These are phyloP conservation scores for Ceratocystis huliohia DNA, from an alignment of 2,329 filamentous ascomycete genomes.

Conservation along the genomic window DNA sequence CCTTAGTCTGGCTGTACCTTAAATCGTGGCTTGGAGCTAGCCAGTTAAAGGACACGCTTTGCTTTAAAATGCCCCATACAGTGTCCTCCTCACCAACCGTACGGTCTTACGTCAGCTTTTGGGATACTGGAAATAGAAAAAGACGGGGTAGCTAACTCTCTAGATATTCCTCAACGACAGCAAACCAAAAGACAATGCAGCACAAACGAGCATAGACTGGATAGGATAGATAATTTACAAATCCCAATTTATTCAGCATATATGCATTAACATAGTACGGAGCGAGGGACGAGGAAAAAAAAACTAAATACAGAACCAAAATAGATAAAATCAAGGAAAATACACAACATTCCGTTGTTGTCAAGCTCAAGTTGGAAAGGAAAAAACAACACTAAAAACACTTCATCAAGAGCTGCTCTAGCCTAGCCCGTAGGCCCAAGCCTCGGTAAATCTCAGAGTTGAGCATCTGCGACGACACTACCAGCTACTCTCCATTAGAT, in stretches of 20 bases:
- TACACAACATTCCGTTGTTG: neutral
- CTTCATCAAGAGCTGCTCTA: neutral
- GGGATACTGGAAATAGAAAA: too few species aligned
- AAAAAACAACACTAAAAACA: neutral
- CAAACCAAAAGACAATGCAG: too few species aligned
- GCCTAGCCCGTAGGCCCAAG: neutral
- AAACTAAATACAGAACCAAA: neutral
- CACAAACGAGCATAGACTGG: neutral
- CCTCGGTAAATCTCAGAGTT: neutral
- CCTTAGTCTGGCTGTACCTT: too few species aligned
- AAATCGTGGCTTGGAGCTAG: too few species aligned
- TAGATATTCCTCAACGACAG: too few species aligned
- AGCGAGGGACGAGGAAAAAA: neutral
- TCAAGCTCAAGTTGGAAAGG: neutral
- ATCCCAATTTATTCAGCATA: neutral
- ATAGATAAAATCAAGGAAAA: neutral
- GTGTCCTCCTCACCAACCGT: neutral
- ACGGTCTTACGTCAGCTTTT: neutral
- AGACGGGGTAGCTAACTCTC: too few species aligned
- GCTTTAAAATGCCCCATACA: slow-evolving; percentile 15
- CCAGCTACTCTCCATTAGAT: neutral
- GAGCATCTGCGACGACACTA: neutral
- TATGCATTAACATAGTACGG: neutral
- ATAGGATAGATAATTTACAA: neutral
- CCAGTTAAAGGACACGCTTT: slow-evolving; percentile 19